These are phyloP conservation scores for Wickerhamiella infanticola DNA, from an alignment of 1,139 yeast genomes.

Conservation along the genomic window DNA sequence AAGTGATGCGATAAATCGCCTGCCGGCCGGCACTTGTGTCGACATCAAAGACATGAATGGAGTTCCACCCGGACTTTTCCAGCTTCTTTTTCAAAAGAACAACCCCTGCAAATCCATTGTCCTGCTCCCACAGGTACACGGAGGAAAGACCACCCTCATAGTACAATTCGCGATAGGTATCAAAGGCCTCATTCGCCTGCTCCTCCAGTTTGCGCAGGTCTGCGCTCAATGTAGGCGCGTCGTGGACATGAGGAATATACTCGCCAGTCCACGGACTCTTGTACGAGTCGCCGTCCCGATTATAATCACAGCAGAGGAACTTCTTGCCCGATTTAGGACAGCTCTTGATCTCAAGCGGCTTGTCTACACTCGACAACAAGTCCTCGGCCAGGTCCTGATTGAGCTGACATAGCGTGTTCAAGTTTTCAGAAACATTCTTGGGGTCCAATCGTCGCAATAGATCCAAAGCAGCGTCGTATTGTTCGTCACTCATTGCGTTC, in stretches of 20 bases:
- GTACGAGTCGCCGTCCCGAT: constrained; percentile 84
- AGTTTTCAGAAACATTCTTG: constrained; percentile 42
- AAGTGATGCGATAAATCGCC: constrained; percentile 61
- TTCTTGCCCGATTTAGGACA: constrained; percentile 50
- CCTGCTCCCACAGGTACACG: constrained; percentile 83
- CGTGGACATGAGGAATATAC: constrained; percentile 52
- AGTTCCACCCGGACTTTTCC: constrained; percentile 49
- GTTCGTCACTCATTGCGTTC: constrained; percentile 34
- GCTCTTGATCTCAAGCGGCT: constrained; percentile 48
- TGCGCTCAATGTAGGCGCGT: constrained; percentile 56
- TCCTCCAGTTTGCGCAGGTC: constrained; percentile 58
- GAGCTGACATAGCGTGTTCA: constrained; percentile 53
- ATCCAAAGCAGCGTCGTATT: constrained; percentile 78
- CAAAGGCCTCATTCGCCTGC: constrained; percentile 81
- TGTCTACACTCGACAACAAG: constrained; percentile 71
- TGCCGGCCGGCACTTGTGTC: constrained; percentile 29
- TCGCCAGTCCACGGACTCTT: constrained; percentile 85
- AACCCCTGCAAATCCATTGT: constrained; percentile 72
- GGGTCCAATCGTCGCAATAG: constrained; percentile 80
- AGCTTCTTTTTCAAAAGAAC: constrained; percentile 57
- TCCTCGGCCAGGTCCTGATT: constrained; percentile 83
- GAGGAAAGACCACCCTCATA: constrained; percentile 88
- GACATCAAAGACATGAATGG: constrained; percentile 84
- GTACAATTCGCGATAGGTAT: constrained; percentile 80
- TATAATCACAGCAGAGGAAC: constrained; percentile 81